phyloP scores from a whole-genome alignment of 1,284 basidiomycete species.

The Termitomyces sp. region DNA sequence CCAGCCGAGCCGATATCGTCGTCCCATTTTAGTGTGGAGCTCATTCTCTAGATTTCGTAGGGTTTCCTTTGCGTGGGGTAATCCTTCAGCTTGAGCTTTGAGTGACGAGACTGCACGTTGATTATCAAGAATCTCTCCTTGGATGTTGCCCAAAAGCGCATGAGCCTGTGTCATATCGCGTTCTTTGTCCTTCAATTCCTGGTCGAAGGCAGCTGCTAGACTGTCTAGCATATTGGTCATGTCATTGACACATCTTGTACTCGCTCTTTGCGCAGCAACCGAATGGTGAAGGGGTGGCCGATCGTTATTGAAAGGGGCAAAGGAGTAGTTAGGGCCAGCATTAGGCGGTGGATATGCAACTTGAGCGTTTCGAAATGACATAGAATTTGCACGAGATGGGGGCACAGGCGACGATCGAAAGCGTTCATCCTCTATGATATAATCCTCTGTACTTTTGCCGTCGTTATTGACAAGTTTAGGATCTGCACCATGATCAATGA shows the following conservation, averaged over 20 bases:
- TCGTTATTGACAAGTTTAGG: constrained; percentile 95
- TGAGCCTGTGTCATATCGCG: constrained; percentile 90
- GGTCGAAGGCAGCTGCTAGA: constrained; percentile 90
- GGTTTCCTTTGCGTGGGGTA: constrained; percentile 58
- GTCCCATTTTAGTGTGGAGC: constrained; percentile 72
- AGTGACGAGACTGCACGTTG: constrained; percentile 73
- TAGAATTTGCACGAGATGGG: constrained; percentile 54
- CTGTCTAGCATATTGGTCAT: constrained; percentile 85
- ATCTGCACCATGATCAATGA: constrained; percentile 96
- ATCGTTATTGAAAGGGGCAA: constrained; percentile 49
- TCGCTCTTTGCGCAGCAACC: constrained; percentile 81
- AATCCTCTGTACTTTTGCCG: constrained; percentile 97
- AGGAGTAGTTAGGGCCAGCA: constrained; percentile 37
- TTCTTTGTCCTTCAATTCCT: constrained; percentile 89
- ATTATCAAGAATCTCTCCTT: constrained; percentile 89
- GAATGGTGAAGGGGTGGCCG: constrained; percentile 81
- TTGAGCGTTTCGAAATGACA: constrained; percentile 68
- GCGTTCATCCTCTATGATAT: constrained; percentile 97
- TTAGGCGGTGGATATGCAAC: constrained; percentile 44
- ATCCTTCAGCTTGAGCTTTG: constrained; percentile 61
- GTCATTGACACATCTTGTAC: constrained; percentile 80
- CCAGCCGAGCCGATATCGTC: constrained; percentile 81
- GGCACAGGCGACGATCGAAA: constrained; percentile 88
- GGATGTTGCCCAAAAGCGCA: constrained; percentile 81
- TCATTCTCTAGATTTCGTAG: constrained; percentile 65